A percentile compares a stretch with the other conserved stretches of the same genome.
These are phyloP conservation scores for Luvunga scandens DNA, from an alignment of 345 rosid genomes.

Conservation along the genomic window DNA sequence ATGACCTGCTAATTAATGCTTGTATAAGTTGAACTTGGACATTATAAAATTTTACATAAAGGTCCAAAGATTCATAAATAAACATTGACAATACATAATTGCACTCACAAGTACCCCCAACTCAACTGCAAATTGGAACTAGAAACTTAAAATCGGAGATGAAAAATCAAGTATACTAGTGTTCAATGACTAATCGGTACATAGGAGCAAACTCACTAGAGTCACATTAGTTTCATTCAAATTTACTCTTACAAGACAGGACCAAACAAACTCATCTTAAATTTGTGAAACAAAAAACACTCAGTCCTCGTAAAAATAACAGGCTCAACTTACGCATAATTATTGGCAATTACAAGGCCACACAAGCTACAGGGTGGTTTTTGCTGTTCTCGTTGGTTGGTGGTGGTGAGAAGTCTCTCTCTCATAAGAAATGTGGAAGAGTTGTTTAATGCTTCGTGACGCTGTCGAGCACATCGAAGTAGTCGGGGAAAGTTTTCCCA, in stretches of 20 bases:
- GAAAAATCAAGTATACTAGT: not conserved
- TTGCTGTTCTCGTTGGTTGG: not conserved
- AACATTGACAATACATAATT: not conserved
- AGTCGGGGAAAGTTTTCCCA: constrained; percentile 90
- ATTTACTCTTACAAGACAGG: not conserved
- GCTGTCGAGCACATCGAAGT: constrained; percentile 81
- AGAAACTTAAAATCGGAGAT: not conserved
- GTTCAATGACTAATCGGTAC: not conserved
- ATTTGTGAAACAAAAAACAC: not conserved
- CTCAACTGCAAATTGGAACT: not conserved
- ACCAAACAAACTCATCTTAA: not conserved
- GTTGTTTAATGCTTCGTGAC: constrained; percentile 51
- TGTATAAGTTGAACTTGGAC: constrained; percentile 6
- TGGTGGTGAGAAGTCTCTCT: not conserved
- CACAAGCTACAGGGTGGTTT: not conserved
- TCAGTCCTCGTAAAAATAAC: not conserved
- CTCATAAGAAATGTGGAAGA: not conserved
- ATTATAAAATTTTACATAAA: not conserved
- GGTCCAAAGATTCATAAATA: not conserved
- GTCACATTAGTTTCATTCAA: not conserved
- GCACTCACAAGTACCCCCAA: not conserved
- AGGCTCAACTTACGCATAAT: constrained; percentile 11
- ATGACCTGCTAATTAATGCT: constrained; percentile 21
- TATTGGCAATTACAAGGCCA: constrained; percentile 8
- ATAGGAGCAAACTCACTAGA: not conserved